Percentiles rank a stretch among this genome's conserved stretches.
These are phyloP conservation scores for Alternaria consortialis DNA, from an alignment of 2,329 filamentous ascomycete genomes.

Conservation along the genomic window DNA sequence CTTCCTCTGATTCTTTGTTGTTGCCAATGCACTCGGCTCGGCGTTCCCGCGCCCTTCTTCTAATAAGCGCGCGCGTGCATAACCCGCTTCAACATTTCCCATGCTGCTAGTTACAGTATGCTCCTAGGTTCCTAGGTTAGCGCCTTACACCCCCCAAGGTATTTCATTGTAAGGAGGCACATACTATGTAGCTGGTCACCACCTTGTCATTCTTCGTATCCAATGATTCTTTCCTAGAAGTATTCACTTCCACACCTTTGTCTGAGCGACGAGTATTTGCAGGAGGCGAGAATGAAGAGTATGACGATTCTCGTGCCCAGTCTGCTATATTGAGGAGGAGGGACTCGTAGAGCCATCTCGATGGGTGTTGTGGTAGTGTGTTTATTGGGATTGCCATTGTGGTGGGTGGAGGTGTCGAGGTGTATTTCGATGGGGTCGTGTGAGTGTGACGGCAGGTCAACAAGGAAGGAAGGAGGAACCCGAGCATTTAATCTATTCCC, in stretches of 20 bases:
- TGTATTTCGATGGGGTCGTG: background rate
- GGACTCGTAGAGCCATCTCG: background rate
- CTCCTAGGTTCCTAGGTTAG: background rate
- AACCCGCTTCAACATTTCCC: background rate
- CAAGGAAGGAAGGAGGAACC: background rate
- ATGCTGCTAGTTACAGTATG: background rate
- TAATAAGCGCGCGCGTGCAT: constrained; percentile 21
- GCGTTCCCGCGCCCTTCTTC: constrained; percentile 22
- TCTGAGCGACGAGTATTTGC: background rate
- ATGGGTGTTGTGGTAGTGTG: background rate
- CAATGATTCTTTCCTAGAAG: no score
- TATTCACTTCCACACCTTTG: background rate
- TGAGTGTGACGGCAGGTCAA: background rate
- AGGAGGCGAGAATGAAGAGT: background rate
- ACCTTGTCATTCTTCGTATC: background rate
- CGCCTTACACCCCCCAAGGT: background rate
- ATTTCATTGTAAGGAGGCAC: background rate
- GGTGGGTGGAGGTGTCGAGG: background rate
- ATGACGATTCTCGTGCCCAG: background rate
- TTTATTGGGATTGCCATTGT: background rate
- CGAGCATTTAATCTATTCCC: background rate
- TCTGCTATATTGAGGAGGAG: background rate
- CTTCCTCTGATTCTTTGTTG: background rate
- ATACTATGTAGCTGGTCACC: background rate
- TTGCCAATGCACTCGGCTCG: background rate